Percentiles rank a stretch among this genome's conserved stretches.
phyloP scores from a whole-genome alignment of 2,329 filamentous ascomycete species.

The Lasiodiplodia sp. region DNA sequence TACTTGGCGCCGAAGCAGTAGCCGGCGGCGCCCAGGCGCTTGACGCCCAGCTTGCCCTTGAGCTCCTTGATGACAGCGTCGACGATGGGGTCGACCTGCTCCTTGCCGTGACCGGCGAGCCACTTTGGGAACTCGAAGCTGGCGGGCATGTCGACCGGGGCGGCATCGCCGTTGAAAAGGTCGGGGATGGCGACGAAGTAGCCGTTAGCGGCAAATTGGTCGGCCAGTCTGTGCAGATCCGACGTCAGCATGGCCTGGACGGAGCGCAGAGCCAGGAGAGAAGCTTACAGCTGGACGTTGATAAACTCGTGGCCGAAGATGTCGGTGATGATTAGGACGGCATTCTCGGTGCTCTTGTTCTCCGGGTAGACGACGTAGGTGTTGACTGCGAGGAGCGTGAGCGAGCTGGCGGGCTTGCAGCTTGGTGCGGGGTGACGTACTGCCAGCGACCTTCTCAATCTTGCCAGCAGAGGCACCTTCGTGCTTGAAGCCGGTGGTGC shows the following conservation, averaged over 20 bases:
- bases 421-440: slow-evolving; percentile 41
- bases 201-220: slow-evolving; percentile 76
- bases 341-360: slow-evolving; percentile 60
- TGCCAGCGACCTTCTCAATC: slow-evolving; percentile 55
- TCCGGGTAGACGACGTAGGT: slow-evolving; percentile 65
- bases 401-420: background rate
- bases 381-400: slow-evolving; percentile 50
- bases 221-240: slow-evolving; percentile 62
- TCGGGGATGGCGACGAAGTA: slow-evolving; percentile 75
- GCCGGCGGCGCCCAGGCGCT: slow-evolving; percentile 55
- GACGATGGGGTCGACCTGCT: slow-evolving; percentile 61
- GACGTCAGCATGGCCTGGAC: slow-evolving; percentile 1
- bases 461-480: slow-evolving; percentile 58
- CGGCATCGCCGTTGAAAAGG: slow-evolving; percentile 71
- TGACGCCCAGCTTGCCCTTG: slow-evolving; percentile 57
- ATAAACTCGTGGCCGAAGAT: slow-evolving; percentile 64
- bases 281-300: slow-evolving; percentile 54
- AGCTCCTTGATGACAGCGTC: slow-evolving; percentile 57
- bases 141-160: slow-evolving; percentile 61
- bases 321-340: slow-evolving; percentile 65
- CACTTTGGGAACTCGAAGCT: slow-evolving; percentile 60
- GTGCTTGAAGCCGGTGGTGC: slow-evolving; percentile 59
- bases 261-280: background rate
- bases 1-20: slow-evolving; percentile 63
- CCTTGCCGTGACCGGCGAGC: slow-evolving; percentile 53